A percentile compares a stretch with the other conserved stretches of the same genome.
phyloP scores from a whole-genome alignment of 1,284 basidiomycete species.

The Marasmius tenuissimus region DNA sequence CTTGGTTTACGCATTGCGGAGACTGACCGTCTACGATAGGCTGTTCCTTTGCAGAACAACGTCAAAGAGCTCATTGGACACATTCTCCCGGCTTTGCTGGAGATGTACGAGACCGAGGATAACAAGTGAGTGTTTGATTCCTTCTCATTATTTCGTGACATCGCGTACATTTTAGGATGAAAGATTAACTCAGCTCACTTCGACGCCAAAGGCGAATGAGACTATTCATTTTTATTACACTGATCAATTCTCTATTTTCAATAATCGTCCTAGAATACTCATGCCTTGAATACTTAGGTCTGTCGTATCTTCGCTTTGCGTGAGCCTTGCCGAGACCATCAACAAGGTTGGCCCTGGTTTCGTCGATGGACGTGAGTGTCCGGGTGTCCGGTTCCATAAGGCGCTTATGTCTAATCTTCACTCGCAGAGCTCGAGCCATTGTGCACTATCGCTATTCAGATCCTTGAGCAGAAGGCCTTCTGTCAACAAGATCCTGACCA shows the following conservation, averaged over 20 bases:
- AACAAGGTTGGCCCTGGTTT: constrained; percentile 89
- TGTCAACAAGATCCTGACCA: constrained; percentile 97
- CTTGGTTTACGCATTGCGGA: constrained; percentile 1
- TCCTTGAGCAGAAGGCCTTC: constrained; percentile 90
- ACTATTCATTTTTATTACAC: constrained; percentile 34
- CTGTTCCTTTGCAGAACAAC: constrained; percentile 65
- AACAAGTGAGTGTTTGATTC: constrained; percentile 80
- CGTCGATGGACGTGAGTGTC: constrained; percentile 64
- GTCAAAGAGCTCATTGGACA: constrained; percentile 85
- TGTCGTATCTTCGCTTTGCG: constrained; percentile 85
- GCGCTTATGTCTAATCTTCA: constrained; percentile 11
- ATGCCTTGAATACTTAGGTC: constrained; percentile 52
- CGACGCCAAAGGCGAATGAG: constrained; percentile 67
- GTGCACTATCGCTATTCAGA: constrained; percentile 77
- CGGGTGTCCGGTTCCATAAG: not conserved
- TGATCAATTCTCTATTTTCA: constrained; percentile 12
- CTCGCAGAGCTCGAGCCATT: constrained; percentile 75
- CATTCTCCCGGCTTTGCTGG: constrained; percentile 76
- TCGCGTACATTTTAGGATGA: constrained; percentile 49
- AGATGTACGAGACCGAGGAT: constrained; percentile 94
- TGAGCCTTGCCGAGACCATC: constrained; percentile 87
- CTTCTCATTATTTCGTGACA: constrained; percentile 2
- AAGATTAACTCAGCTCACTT: constrained; percentile 84
- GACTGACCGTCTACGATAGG: constrained; percentile 24
- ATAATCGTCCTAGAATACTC: constrained; percentile 12